phyloP scores from a whole-genome alignment of 2,329 filamentous ascomycete genomes.

The Penicillium oxalicum region DNA sequence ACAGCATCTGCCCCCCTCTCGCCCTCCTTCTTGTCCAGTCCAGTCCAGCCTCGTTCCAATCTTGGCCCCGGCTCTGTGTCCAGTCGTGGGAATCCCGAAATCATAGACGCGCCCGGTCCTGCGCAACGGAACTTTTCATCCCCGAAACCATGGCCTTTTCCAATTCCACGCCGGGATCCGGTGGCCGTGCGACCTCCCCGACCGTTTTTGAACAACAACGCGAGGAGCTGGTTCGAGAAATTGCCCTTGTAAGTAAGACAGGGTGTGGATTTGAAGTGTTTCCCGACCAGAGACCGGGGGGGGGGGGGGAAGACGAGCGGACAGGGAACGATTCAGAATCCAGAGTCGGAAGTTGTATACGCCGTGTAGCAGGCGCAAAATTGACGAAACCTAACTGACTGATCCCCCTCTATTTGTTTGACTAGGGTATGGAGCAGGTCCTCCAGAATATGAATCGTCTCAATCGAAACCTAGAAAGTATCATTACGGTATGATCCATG shows the following conservation, averaged over 20 bases:
- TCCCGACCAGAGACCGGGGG: no score
- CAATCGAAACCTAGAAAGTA: slow-evolving; percentile 84
- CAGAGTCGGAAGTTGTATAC: no score
- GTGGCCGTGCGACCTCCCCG: slow-evolving; percentile 18
- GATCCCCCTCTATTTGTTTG: background rate
- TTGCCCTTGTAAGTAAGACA: slow-evolving; percentile 35
- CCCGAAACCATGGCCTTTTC: slow-evolving; percentile 15
- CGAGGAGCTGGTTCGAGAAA: slow-evolving; percentile 38
- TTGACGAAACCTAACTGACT: no score
- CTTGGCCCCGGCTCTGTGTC: no score
- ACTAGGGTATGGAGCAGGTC: slow-evolving; percentile 73
- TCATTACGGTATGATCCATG: slow-evolving; percentile 64
- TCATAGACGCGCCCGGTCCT: background rate
- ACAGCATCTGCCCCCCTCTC: no score
- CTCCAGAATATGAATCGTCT: slow-evolving; percentile 94
- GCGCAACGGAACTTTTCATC: background rate
- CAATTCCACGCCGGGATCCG: slow-evolving; percentile 13
- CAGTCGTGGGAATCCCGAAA: no score
- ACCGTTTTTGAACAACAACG: slow-evolving; percentile 42
- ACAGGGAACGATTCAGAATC: no score
- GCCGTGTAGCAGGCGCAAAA: no score
- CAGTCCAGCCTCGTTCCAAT: no score
- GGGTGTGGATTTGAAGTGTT: no score
- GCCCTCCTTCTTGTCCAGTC: no score
- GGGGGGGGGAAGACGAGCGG: no score